These are phyloP conservation scores for Fusarium beomiforme DNA, from an alignment of 2,329 filamentous ascomycete genomes.

Conservation along the genomic window DNA sequence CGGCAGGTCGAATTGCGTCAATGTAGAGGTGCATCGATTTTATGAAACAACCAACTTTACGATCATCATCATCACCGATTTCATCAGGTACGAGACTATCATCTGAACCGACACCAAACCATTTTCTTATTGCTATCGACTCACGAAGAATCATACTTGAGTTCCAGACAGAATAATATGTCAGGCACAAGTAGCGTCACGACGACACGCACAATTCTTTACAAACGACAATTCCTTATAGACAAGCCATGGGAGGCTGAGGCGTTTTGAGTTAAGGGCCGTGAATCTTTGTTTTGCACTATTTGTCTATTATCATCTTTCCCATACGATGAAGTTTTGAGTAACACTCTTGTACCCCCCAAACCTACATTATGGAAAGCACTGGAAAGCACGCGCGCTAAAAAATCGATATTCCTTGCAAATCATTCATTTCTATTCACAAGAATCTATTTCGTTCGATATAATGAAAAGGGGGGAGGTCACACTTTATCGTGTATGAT, in stretches of 20 bases:
- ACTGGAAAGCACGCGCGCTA: neutral
- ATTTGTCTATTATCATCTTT: neutral
- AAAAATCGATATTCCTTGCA: conserved; percentile 2
- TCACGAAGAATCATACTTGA: conserved; percentile 20
- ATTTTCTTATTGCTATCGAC: conserved; percentile 15
- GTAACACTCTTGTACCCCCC: neutral
- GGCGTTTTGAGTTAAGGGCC: conserved; percentile 16
- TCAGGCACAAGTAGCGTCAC: conserved; percentile 27
- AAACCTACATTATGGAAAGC: neutral
- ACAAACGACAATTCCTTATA: conserved; percentile 26
- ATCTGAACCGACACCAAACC: conserved; percentile 10
- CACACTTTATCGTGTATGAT: conserved; percentile 8
- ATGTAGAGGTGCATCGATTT: conserved; percentile 48
- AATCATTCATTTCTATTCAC: neutral
- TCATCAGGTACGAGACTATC: neutral
- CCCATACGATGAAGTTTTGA: neutral
- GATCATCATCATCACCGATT: conserved; percentile 5
- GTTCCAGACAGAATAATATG: conserved; percentile 23
- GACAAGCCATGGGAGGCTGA: conserved; percentile 22
- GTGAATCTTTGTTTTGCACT: conserved; percentile 5
- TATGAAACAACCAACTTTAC: conserved; percentile 13
- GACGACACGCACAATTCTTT: conserved; percentile 35
- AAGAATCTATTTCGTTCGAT: neutral
- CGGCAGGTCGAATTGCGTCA: conserved; percentile 53
- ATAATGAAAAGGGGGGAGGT: neutral